A percentile compares a stretch with the other conserved stretches of the same genome.
phyloP scores from a whole-genome alignment of 2,329 filamentous ascomycete species.

The Drechmeria coniospora region DNA sequence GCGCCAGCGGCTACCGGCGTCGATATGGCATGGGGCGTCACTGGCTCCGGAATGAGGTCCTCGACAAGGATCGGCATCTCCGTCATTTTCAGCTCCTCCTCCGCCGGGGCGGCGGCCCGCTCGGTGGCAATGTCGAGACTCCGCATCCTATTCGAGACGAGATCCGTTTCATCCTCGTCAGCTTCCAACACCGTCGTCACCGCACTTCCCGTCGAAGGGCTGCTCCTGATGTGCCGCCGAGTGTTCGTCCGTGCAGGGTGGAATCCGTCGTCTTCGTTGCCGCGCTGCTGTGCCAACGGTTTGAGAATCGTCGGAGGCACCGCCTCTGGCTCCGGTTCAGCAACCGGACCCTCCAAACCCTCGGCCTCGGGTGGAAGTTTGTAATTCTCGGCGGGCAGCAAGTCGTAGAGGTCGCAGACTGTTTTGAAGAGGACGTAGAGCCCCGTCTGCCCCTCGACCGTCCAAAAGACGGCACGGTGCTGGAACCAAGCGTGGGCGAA shows the following conservation, averaged over 20 bases:
- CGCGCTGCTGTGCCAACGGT: slow-evolving; percentile 13
- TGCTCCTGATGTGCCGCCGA: slow-evolving; percentile 66
- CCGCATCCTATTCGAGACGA: slow-evolving; percentile 29
- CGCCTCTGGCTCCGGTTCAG: slow-evolving; percentile 24
- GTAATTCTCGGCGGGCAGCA: slow-evolving; percentile 88
- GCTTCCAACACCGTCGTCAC: slow-evolving; percentile 74
- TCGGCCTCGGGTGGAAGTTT: slow-evolving; percentile 89
- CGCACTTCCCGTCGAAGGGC: slow-evolving; percentile 61
- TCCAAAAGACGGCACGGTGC: slow-evolving; percentile 89
- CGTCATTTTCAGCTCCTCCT: slow-evolving; percentile 27
- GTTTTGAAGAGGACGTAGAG: slow-evolving; percentile 95
- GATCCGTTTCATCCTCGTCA: slow-evolving; percentile 53
- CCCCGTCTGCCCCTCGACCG: slow-evolving; percentile 77
- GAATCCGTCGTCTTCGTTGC: slow-evolving; percentile 32
- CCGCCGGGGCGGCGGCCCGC: slow-evolving; percentile 37
- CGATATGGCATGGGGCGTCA: slow-evolving; percentile 1
- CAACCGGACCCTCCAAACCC: slow-evolving; percentile 53
- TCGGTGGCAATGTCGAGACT: slow-evolving; percentile 28
- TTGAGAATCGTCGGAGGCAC: slow-evolving; percentile 21
- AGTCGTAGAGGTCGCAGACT: slow-evolving; percentile 79
- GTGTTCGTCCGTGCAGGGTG: slow-evolving; percentile 52
- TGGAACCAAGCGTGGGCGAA: slow-evolving; percentile 99
- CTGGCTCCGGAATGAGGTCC: slow-evolving; percentile 12
- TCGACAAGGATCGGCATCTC: slow-evolving; percentile 28
- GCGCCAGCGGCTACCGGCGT: slow-evolving; percentile 5